Evolutionary conservation across 352 stramenopile genomes (phyloP).

Genomic region (Pythium angustatum): DNA sequence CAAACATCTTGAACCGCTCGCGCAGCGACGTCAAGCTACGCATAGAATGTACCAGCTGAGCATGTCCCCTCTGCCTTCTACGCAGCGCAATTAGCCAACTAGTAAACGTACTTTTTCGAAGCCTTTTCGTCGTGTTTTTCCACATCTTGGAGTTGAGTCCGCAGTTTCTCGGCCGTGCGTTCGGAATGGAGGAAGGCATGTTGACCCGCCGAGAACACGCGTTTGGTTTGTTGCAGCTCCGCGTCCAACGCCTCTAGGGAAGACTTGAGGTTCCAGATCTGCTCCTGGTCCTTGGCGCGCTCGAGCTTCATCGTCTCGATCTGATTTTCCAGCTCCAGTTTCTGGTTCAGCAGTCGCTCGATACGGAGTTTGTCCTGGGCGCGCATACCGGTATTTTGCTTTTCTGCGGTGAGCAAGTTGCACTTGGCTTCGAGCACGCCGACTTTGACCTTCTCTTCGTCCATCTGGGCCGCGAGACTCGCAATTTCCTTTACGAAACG

Average conservation of each 20-base stretch:
- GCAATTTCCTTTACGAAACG: constrained; percentile 47
- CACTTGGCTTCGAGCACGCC: constrained; percentile 68
- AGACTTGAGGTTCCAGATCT: constrained; percentile 63
- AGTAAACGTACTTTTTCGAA: constrained; percentile 54
- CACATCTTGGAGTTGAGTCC: constrained; percentile 60
- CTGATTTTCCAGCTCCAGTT: constrained; percentile 67
- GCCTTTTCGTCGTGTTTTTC: constrained; percentile 79
- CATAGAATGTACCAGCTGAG: neutral
- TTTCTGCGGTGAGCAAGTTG: constrained; percentile 64
- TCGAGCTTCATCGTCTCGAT: constrained; percentile 62
- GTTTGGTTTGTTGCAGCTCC: constrained; percentile 80
- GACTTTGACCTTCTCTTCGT: constrained; percentile 63
- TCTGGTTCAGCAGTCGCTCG: constrained; percentile 75
- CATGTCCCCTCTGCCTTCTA: neutral
- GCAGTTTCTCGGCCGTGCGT: constrained; percentile 67
- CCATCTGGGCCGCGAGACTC: constrained; percentile 36
- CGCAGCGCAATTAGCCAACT: neutral
- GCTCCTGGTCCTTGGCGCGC: constrained; percentile 62
- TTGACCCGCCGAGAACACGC: constrained; percentile 73
- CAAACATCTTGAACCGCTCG: constrained; percentile 78
- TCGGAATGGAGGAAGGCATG: constrained; percentile 78
- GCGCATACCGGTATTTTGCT: constrained; percentile 75
- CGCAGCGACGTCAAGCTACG: constrained; percentile 58
- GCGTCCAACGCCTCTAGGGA: constrained; percentile 72
- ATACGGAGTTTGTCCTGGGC: constrained; percentile 82